Percentiles rank a stretch among this genome's conserved stretches.
Evolutionary conservation across 1,284 basidiomycete species (phyloP).

Genomic region (Termitomyces sp.): DNA sequence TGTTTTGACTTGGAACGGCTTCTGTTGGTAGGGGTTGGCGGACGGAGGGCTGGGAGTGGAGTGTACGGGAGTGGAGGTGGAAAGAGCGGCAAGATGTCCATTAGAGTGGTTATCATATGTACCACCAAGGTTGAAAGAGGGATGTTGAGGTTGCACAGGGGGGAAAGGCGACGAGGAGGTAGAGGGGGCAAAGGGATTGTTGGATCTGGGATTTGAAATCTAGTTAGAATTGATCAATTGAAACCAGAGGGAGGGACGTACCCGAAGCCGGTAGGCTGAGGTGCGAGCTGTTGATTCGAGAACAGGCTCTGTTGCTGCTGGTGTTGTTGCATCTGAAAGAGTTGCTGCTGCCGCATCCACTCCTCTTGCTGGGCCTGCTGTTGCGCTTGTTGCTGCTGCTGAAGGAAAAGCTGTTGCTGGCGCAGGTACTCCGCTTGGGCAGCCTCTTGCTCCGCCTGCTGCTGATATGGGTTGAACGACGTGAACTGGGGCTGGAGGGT

Average conservation of each 20-base stretch:
- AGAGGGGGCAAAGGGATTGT: constrained; percentile 85
- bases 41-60: constrained; percentile 16
- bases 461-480: constrained; percentile 96
- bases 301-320: constrained; percentile 43
- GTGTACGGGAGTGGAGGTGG: constrained; percentile 33
- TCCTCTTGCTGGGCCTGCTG: constrained; percentile 65
- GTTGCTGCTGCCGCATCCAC: constrained; percentile 64
- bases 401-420: constrained; percentile 66
- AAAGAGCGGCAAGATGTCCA: constrained; percentile 32
- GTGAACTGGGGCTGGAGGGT: constrained; percentile 68
- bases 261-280: constrained; percentile 73
- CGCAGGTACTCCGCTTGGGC: constrained; percentile 71
- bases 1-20: constrained; percentile 37
- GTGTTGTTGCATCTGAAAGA: constrained; percentile 50
- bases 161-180: constrained; percentile 32
- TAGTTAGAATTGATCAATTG: neutral
- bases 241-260: constrained; percentile 18
- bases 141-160: constrained; percentile 28
- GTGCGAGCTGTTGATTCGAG: constrained; percentile 50
- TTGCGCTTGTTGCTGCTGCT: constrained; percentile 43
- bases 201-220: constrained; percentile 54
- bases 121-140: constrained; percentile 58
- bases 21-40: constrained; percentile 28
- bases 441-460: constrained; percentile 86
- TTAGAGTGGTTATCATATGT: constrained; percentile 47